Conservation (phyloP, 495 filamentous ascomycete species). For the Aspergillus sparsus region DNA sequence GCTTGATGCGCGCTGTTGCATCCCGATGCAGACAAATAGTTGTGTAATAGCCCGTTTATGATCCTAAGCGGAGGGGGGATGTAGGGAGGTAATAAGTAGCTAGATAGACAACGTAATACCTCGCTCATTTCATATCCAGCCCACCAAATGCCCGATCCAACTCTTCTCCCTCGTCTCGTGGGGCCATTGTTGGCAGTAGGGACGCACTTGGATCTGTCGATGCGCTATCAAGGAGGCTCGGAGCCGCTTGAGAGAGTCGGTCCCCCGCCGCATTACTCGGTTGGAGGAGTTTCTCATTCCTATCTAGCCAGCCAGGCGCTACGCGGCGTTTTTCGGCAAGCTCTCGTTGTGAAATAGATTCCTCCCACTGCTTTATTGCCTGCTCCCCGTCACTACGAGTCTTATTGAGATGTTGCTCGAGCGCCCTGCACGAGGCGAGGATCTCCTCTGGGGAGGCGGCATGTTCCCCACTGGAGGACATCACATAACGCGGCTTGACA, state of each 20-base stretch:
- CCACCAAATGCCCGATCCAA: conserved; percentile 88
- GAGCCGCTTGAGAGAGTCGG: conserved; percentile 30
- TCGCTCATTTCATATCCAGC: conserved; percentile 50
- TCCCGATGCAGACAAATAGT: neutral
- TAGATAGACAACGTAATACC: neutral
- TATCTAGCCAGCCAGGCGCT: conserved; percentile 93
- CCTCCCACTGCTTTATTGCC: conserved; percentile 69
- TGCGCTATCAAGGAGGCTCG: conserved; percentile 49
- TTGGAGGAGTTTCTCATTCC: conserved; percentile 79
- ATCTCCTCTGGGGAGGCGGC: conserved; percentile 81
- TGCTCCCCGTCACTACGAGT: conserved; percentile 62
- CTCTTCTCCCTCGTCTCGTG: conserved; percentile 69
- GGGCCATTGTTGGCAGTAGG: conserved; percentile 49
- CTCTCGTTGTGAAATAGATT: conserved; percentile 69
- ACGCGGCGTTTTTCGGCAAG: conserved; percentile 88
- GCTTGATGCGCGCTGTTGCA: neutral
- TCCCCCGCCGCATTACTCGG: conserved; percentile 46
- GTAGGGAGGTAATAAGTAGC: no score
- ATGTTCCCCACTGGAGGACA: conserved; percentile 69
- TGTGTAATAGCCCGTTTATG: neutral
- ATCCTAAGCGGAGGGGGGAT: neutral
- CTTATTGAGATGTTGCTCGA: conserved; percentile 71
- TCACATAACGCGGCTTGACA: conserved; percentile 64
- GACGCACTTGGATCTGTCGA: conserved; percentile 41
- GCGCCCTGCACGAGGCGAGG: conserved; percentile 71